Percentiles rank a stretch among this genome's conserved stretches.
Evolutionary conservation across 495 filamentous ascomycete species (phyloP).

Genomic region (Baudoinia panamericana): DNA sequence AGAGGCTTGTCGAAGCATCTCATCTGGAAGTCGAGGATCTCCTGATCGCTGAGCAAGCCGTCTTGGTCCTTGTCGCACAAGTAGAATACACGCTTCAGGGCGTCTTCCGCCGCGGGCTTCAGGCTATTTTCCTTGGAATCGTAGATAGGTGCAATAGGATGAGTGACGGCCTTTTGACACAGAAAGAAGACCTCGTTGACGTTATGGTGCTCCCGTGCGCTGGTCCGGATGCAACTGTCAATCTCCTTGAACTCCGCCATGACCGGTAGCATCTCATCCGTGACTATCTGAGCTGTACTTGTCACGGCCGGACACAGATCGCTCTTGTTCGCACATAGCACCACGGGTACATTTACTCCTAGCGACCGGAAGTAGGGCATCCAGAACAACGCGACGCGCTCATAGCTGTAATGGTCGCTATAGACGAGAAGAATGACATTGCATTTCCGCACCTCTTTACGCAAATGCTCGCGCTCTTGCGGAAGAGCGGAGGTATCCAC

Average conservation of each 20-base stretch:
- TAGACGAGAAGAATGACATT: constrained; percentile 97
- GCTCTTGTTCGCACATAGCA: constrained; percentile 93
- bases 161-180: constrained; percentile 96
- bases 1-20: constrained; percentile 83
- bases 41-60: constrained; percentile 79
- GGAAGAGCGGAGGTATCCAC: constrained; percentile 94
- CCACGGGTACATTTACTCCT: constrained; percentile 92
- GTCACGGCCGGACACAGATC: constrained; percentile 49
- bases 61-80: constrained; percentile 93
- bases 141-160: constrained; percentile 90
- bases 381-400: constrained; percentile 93
- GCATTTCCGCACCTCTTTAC: constrained; percentile 87
- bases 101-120: constrained; percentile 77
- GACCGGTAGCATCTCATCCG: constrained; percentile 95
- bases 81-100: constrained; percentile 82
- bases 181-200: constrained; percentile 95
- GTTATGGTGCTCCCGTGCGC: constrained; percentile 87
- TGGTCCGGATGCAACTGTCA: constrained; percentile 90
- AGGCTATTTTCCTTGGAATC: constrained; percentile 80
- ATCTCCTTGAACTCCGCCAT: constrained; percentile 99
- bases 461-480: constrained; percentile 74
- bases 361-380: constrained; percentile 92
- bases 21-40: constrained; percentile 79
- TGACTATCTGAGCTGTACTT: constrained; percentile 64
- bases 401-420: constrained; percentile 97